Evolutionary conservation across 2,329 filamentous ascomycete species (phyloP).

Genomic region (Phaeophleospora eucalypticola): DNA sequence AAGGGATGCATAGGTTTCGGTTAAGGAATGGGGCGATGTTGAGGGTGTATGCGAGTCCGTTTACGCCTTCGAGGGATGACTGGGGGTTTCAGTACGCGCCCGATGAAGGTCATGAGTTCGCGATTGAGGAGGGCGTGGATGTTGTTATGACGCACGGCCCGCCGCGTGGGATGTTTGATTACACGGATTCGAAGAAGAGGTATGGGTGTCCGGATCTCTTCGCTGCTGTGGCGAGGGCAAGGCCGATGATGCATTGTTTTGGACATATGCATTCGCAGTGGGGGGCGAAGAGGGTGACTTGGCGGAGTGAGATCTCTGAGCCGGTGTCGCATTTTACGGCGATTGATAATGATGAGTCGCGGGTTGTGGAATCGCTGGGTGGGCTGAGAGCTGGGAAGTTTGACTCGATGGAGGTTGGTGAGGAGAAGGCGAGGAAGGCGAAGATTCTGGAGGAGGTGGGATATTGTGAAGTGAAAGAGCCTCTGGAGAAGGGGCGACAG

Average conservation of each 20-base stretch:
- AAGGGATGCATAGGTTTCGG: conserved; percentile 47
- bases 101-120: conserved; percentile 41
- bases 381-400: conserved; percentile 17
- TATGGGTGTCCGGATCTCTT: conserved; percentile 56
- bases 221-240: conserved; percentile 47
- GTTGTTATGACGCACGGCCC: conserved; percentile 61
- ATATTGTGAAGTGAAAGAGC: conserved; percentile 13
- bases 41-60: conserved; percentile 52
- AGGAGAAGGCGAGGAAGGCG: conserved; percentile 19
- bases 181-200: conserved; percentile 26
- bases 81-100: conserved; percentile 52
- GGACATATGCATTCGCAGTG: conserved; percentile 59
- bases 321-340: conserved; percentile 40
- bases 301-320: conserved; percentile 32
- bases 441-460: conserved; percentile 25
- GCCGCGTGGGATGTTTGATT: conserved; percentile 50
- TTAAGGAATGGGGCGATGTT: conserved; percentile 49
- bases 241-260: conserved; percentile 57
- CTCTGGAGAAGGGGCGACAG: conserved; percentile 38
- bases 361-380: conserved; percentile 35
- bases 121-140: conserved; percentile 41
- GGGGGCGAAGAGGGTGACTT: conserved; percentile 41
- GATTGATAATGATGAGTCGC: conserved; percentile 43
- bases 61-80: conserved; percentile 50
- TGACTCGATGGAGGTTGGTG: conserved; percentile 19